phyloP scores from a whole-genome alignment of 1,284 basidiomycete genomes.

The Ganoderma lucidum region DNA sequence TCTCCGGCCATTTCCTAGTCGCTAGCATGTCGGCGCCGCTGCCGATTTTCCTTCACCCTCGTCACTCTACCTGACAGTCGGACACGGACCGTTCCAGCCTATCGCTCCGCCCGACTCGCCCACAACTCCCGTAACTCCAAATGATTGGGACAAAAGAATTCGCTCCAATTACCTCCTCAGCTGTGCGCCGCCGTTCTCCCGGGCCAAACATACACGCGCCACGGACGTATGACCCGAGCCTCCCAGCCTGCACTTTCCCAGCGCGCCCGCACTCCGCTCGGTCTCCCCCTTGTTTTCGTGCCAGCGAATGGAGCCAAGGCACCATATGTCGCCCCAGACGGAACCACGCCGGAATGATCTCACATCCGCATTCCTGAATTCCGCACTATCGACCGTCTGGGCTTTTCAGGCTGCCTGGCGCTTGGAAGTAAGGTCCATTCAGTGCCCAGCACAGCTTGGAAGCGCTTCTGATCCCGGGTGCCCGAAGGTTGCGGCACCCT shows the following conservation, averaged over 20 bases:
- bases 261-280: neutral
- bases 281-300: neutral
- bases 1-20: conserved; percentile 4
- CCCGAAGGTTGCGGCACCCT: conserved; percentile 20
- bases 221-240: neutral
- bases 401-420: conserved; percentile 21
- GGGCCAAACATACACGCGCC: neutral
- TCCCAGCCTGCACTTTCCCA: neutral
- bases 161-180: neutral
- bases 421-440: conserved; percentile 21
- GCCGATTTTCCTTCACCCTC: neutral
- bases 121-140: neutral
- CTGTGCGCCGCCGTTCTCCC: neutral
- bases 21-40: neutral
- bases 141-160: conserved; percentile 3
- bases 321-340: conserved; percentile 6
- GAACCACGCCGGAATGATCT: conserved; percentile 20
- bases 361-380: conserved; percentile 20
- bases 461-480: conserved; percentile 29
- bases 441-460: conserved; percentile 30
- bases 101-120: conserved; percentile 9
- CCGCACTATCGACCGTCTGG: conserved; percentile 17
- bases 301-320: conserved; percentile 7
- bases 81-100: conserved; percentile 15
- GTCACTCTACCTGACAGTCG: neutral